Evolutionary conservation across 306 rosid species (phyloP).

Genomic region (cucumber (Cucumis sativus)): Cucumber_9930_V3 NC_026660.2:338001-338500

Average conservation of each 20-base stretch:
- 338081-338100: not conserved
- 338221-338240: too few species aligned
- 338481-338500: not conserved
- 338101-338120: not conserved
- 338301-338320: slow-evolving; percentile 89
- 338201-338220: too few species aligned
- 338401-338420: slow-evolving; percentile 10
- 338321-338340: slow-evolving; percentile 89
- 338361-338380: slow-evolving; percentile 91
- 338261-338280: slow-evolving; percentile 79
- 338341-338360: slow-evolving; percentile 74
- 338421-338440: not conserved
- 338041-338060: not conserved
- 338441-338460: not conserved
- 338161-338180: too few species aligned
- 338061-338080: not conserved
- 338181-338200: too few species aligned
- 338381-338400: slow-evolving; percentile 66
- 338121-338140: not conserved
- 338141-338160: too few species aligned
- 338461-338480: not conserved
- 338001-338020: not conserved
- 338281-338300: slow-evolving; percentile 97
- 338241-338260: slow-evolving; percentile 33
- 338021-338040: not conserved